A percentile compares a stretch with the other conserved stretches of the same genome.
Conservation (phyloP, 345 rosid genomes). For the Trapa bicornis region DNA sequence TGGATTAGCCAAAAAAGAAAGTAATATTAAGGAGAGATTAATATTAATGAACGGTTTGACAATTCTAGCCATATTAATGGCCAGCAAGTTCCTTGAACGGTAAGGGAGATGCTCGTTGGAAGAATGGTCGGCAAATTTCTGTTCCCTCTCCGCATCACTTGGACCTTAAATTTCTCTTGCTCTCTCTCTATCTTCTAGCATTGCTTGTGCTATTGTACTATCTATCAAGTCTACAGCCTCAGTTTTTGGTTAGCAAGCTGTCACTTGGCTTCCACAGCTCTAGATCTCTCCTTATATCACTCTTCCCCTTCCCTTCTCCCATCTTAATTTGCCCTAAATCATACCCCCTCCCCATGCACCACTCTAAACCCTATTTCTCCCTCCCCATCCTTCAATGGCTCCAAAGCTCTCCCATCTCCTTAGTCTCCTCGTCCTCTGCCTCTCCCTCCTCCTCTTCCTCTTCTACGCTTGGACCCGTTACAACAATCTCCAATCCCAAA, state of each 20-base stretch:
- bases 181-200: background rate
- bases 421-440: slow-evolving; percentile 5
- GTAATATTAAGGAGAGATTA: background rate
- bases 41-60: background rate
- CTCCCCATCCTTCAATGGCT: slow-evolving; percentile 5
- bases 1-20: background rate
- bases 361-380: background rate
- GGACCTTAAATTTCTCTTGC: slow-evolving; percentile 10
- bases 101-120: slow-evolving; percentile 6
- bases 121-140: slow-evolving; percentile 6
- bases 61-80: background rate
- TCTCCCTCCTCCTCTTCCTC: slow-evolving; percentile 15
- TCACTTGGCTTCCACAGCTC: slow-evolving; percentile 4
- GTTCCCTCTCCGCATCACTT: slow-evolving; percentile 14
- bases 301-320: background rate
- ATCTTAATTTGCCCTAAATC: background rate
- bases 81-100: slow-evolving; percentile 8
- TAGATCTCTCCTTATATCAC: background rate
- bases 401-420: background rate
- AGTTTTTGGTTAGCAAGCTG: background rate
- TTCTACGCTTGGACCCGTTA: slow-evolving; percentile 13
- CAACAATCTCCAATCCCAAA: background rate
- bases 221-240: background rate
- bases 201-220: background rate
- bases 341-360: slow-evolving; percentile 4